Base-by-base conservation (phyloP, 2,329 filamentous ascomycete genomes). In the Colletotrichum lentis region DNA sequence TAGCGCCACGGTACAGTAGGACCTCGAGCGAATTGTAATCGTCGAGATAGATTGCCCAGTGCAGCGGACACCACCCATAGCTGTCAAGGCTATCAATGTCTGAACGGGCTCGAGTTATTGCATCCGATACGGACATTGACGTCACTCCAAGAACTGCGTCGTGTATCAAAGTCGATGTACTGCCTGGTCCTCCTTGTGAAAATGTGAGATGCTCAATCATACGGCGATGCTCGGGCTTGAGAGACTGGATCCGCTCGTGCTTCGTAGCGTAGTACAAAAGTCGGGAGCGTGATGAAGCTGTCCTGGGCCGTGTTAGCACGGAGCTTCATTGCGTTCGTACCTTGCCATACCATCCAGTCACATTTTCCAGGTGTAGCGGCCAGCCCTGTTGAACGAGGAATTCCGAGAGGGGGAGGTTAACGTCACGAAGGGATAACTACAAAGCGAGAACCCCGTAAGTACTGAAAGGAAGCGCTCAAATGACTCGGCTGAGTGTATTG, bases 371-470 rank as follows among this genome's bases (percentile, higher is more conserved):
- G n/a, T 59, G 35, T 18, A 44, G 35, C 11, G 57, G 43, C 63
- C 57, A 62, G 18, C 57, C 41, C 35, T 65, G 63, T 11, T 62
- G 27, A 22, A 62, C 22, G 14, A 62, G 55, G 37, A 64, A 54
- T n/a, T 39, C 39, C 2, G 62, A 43, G 16, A 62, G 39, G 2
- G 20, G 5, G 20, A 65, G 22, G 35, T 62, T 55, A 8, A 54
- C 47, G 8, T 49, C 27, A 27, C 57, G 47, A 2, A 61, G 47
- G 5, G 56, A 61, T 16, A 61, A 27, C 62, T 64, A 37, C 10
- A 47, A 44, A 27, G 11, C 22, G 18, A 27, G 6, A 20, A 35
- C 14, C 3, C 14, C 20, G 12, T 20, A 31, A 52, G 16, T 52
- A 35, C 4, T 14, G 8, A 37, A 31, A 14, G 5, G 47, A 7